Base-by-base conservation (phyloP, 768 basidiomycete species). In the Trametes maxima region DNA sequence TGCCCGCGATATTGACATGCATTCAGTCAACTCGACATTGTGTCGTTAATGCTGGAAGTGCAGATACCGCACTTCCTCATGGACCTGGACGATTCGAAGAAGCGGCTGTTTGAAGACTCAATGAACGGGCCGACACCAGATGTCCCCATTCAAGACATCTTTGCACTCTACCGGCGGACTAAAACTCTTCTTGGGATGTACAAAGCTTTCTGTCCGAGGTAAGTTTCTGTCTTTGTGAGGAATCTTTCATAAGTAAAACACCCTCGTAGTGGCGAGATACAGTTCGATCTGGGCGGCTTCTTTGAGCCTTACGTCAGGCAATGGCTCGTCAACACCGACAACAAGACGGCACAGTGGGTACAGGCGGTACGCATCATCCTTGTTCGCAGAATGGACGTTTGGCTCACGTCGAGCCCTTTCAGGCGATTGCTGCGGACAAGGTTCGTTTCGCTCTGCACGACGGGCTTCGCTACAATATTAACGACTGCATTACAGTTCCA, bases 281-380 rank as follows among this genome's bases (percentile, higher is more conserved):
- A 81, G 11, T 92, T 95, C 67, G 85, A 94, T 64, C 75, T 93
- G 28, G 80, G 85, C 4, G 79, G 77, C 4, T 92, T 91, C 76
- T 98, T 98, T 70, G 90, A 93, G 72, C 85, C 89, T 2, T 94
- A 93, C 72, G 92, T 98, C 8, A 81, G 85, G 7, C 85, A 89
- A 65, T 99, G 95, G 96, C 75, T 99, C 24, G 67, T 84, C n/a
- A 88, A 89, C 60, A 97, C 93, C 0, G 91, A 95, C 66, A 85
- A 79, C 59, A 96, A 94, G 79, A 98, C 96, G 8, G 82, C 83
- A 46, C 89, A 94, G 62, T 99, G 97, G 97, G 96, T 98, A 5
- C 85, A 95, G 72, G 88, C 89, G 62, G 92, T 94, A 64, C 74
- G 92, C 82, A 1, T 2, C 19, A 11, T 12, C 6, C 25, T 12